Evolutionary conservation across 768 basidiomycete species (phyloP).

Genomic region (Rhodocollybia butyracea): DNA sequence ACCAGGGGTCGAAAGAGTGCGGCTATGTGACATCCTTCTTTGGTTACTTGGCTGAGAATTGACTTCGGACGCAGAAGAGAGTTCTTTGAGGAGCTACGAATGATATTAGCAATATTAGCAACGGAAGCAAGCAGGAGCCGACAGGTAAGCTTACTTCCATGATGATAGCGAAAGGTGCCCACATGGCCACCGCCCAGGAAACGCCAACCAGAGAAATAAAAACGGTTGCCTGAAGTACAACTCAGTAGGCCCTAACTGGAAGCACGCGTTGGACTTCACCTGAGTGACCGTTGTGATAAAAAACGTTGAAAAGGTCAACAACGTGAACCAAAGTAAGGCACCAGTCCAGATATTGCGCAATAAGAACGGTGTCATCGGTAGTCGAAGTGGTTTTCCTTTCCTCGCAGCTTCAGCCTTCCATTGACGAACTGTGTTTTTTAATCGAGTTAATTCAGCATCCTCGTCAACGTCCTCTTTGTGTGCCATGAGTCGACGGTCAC

Average conservation of each 20-base stretch:
- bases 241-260: not conserved
- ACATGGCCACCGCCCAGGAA: slow-evolving; percentile 97
- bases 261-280: slow-evolving; percentile 31
- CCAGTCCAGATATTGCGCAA: slow-evolving; percentile 93
- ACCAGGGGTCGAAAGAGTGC: slow-evolving; percentile 51
- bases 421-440: slow-evolving; percentile 66
- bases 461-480: slow-evolving; percentile 70
- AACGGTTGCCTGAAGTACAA: slow-evolving; percentile 57
- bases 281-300: slow-evolving; percentile 79
- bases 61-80: slow-evolving; percentile 35
- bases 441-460: slow-evolving; percentile 67
- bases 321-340: slow-evolving; percentile 75
- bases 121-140: not conserved
- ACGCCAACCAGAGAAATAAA: slow-evolving; percentile 86
- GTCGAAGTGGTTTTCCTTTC: slow-evolving; percentile 66
- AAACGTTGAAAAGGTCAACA: slow-evolving; percentile 81
- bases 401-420: slow-evolving; percentile 86
- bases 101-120: not conserved
- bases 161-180: slow-evolving; percentile 96
- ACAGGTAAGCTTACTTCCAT: slow-evolving; percentile 77
- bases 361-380: slow-evolving; percentile 89
- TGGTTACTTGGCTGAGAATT: slow-evolving; percentile 9
- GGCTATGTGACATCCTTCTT: slow-evolving; percentile 46
- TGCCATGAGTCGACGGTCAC: slow-evolving; percentile 77
- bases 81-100: slow-evolving; percentile 69